Evolutionary conservation across 805 yeast genomes (phyloP), one percentile per base, ranked within the genome.

Genomic region (Lachancea kluyveri): DNA sequence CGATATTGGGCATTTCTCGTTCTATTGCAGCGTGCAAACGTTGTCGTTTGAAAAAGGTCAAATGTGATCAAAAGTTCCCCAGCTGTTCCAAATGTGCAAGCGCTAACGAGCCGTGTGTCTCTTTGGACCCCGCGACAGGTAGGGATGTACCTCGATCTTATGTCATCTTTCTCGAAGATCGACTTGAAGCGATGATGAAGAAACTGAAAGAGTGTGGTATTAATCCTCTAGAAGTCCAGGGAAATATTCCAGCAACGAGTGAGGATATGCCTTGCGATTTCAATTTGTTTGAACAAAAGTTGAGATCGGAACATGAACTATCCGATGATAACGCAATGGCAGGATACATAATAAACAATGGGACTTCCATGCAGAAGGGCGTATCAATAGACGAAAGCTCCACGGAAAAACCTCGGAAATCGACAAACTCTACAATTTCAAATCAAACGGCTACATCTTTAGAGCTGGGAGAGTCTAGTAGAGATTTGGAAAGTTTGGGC

Each of bases 91-190:
- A 67, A 40, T 78, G 85, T 54, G 56, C 60, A 11, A 70, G 65
- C 35, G 79, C 82, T 8, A 72, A 74, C 5, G 79, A 64, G 3
- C 83, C 81, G 5, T 87, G 96, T 58, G 76, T 85, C 4, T 85
- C 94, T 0, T 57, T 83, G 3, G 96, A 88, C 52, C 87, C 94
- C 0, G 85, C 87, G 5, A 84, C 95, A 0, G 94, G 95, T 0
- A 64, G 94, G 33, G 86, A 81, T 43, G 74, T 86, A 1, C 94
- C 96, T 0, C 62, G 96, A 22, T 80, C 86, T 3, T 81, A 82
- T 48, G 73, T 85, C 3, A 68, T 74, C 13, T 79, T 77, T 44
- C 60, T 86, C 36, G 96, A 86, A 50, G 77, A 74, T 35, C 61
- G 77, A 21, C 64, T 85, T 2, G 64, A 66, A 6, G 58, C 60